Evolutionary conservation across 192 early-diverging fungal genomes (phyloP).

Genomic region (Dissophora globulifera): DNA sequence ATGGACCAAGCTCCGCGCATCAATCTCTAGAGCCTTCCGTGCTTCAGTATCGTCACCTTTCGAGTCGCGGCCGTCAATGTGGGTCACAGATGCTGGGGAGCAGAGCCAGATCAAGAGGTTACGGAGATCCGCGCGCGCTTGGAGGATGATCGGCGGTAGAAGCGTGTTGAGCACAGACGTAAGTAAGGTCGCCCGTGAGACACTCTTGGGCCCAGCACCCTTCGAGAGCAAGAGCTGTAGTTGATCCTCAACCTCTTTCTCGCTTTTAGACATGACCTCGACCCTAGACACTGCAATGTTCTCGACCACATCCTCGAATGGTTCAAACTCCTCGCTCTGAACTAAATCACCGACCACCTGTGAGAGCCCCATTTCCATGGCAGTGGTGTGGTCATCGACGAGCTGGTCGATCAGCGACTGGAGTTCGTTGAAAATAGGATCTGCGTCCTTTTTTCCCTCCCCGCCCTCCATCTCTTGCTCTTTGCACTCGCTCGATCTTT

Average conservation of each 20-base stretch:
- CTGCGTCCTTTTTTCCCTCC: background rate
- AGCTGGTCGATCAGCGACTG: background rate
- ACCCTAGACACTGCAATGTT: background rate
- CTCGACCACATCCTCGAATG: slow-evolving; percentile 1
- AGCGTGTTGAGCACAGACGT: slow-evolving; percentile 8
- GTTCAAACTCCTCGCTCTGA: slow-evolving; percentile 3
- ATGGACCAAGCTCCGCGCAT: background rate
- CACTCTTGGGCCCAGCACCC: background rate
- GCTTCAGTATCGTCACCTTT: slow-evolving; percentile 6
- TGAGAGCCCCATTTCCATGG: background rate
- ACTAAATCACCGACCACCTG: background rate
- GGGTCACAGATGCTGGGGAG: background rate
- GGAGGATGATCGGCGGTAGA: slow-evolving; percentile 15
- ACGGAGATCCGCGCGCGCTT: slow-evolving; percentile 12
- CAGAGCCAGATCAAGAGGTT: slow-evolving; percentile 27
- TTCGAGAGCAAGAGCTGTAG: background rate
- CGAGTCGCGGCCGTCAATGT: slow-evolving; percentile 5
- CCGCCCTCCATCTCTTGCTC: no score
- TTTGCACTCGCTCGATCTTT: no score
- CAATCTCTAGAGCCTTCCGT: background rate
- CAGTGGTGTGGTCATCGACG: background rate
- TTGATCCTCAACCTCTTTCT: background rate
- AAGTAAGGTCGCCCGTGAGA: background rate
- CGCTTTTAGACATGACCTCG: background rate
- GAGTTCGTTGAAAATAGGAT: background rate